A percentile compares a stretch with the other conserved stretches of the same genome.
Evolutionary conservation across 192 early-diverging fungal species (phyloP).

Genomic region (Polychytrium aggregatum): DNA sequence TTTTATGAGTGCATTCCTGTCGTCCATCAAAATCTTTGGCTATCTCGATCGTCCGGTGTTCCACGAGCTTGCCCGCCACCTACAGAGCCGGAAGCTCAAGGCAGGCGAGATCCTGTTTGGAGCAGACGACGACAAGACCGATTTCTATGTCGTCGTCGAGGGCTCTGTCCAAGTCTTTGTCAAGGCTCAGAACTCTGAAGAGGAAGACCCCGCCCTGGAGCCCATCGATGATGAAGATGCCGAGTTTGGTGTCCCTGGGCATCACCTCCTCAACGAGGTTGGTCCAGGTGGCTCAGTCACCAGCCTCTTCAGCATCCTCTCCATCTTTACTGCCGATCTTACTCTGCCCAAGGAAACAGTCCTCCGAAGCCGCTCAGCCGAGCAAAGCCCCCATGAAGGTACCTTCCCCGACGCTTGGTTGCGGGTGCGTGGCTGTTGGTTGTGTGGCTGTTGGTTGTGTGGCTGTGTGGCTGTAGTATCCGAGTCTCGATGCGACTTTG

Average conservation of each 20-base stretch:
- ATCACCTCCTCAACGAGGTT: slow-evolving; percentile 76
- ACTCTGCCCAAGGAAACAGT: slow-evolving; percentile 8
- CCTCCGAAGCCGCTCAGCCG: too few species aligned
- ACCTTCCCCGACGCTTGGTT: too few species aligned
- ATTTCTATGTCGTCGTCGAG: slow-evolving; percentile 94
- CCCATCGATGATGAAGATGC: slow-evolving; percentile 19
- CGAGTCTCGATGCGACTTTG: too few species aligned
- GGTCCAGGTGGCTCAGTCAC: slow-evolving; percentile 83
- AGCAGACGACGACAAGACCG: slow-evolving; percentile 53
- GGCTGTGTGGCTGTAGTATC: too few species aligned
- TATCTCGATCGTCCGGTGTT: slow-evolving; percentile 95
- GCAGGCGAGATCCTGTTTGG: slow-evolving; percentile 31
- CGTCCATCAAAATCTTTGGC: slow-evolving; percentile 78
- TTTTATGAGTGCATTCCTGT: slow-evolving; percentile 70
- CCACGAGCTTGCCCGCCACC: slow-evolving; percentile 83
- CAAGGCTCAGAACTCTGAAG: slow-evolving; percentile 18
- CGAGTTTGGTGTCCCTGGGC: slow-evolving; percentile 24
- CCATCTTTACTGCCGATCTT: slow-evolving; percentile 70
- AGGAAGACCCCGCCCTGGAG: not conserved
- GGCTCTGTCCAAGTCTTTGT: slow-evolving; percentile 87
- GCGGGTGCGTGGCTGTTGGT: too few species aligned
- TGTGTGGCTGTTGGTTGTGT: too few species aligned
- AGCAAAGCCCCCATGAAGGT: too few species aligned
- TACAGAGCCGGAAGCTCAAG: slow-evolving; percentile 53
- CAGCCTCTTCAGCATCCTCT: slow-evolving; percentile 84